Evolutionary conservation across 495 filamentous ascomycete genomes (phyloP).

Genomic region (Viridothelium virens): DNA sequence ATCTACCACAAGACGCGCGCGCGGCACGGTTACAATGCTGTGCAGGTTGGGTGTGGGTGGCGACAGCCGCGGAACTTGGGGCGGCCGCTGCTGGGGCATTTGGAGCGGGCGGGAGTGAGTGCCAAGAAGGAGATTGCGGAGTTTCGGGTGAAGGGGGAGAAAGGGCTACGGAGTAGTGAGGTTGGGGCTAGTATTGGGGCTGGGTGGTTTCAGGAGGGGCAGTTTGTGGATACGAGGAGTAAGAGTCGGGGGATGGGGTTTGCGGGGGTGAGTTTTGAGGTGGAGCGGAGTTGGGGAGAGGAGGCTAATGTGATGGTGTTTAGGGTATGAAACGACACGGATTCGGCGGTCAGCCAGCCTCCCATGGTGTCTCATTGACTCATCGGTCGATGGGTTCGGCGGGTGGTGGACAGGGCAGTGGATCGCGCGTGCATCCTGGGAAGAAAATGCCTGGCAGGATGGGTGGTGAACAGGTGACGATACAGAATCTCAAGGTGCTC

Average conservation of each 20-base stretch:
- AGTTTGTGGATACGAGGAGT: slow-evolving; percentile 78
- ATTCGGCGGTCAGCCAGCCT: slow-evolving; percentile 78
- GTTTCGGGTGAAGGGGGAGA: slow-evolving; percentile 68
- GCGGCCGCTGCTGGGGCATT: slow-evolving; percentile 77
- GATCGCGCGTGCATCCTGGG: slow-evolving; percentile 83
- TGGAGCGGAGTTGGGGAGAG: not conserved
- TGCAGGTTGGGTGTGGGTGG: slow-evolving; percentile 80
- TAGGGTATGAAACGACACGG: slow-evolving; percentile 90
- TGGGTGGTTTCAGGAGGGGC: slow-evolving; percentile 81
- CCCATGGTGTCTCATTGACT: slow-evolving; percentile 86
- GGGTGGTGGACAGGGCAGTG: slow-evolving; percentile 81
- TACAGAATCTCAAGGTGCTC: slow-evolving; percentile 83
- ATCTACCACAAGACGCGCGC: slow-evolving; percentile 72
- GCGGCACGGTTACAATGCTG: slow-evolving; percentile 81
- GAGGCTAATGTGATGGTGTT: not conserved
- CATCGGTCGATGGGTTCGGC: slow-evolving; percentile 84
- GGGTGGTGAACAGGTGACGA: slow-evolving; percentile 77
- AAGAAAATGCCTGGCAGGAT: slow-evolving; percentile 98
- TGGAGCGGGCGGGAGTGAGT: slow-evolving; percentile 63
- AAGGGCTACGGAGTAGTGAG: slow-evolving; percentile 53
- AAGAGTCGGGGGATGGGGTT: slow-evolving; percentile 82
- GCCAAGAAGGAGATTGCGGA: slow-evolving; percentile 77
- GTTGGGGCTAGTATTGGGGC: slow-evolving; percentile 68
- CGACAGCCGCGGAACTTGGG: slow-evolving; percentile 66
- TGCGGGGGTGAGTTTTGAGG: slow-evolving; percentile 49